phyloP scores from a whole-genome alignment of 1,284 basidiomycete species.

The Rhodotorula sp. region DNA sequence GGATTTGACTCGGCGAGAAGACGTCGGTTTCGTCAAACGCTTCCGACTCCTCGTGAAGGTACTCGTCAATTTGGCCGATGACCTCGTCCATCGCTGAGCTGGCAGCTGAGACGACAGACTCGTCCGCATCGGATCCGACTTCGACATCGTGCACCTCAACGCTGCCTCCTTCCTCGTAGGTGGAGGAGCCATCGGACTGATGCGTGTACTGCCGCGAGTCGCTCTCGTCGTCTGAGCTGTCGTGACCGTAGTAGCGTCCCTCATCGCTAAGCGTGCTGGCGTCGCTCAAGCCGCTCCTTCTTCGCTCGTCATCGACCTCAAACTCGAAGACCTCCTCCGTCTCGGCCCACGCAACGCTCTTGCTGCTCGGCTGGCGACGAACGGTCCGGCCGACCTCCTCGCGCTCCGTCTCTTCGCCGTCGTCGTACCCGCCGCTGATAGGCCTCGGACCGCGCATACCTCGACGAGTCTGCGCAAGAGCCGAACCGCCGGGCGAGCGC shows the following conservation, averaged over 20 bases:
- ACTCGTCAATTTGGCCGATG: slow-evolving; percentile 33
- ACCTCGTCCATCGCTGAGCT: slow-evolving; percentile 35
- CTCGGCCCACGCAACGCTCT: slow-evolving; percentile 41
- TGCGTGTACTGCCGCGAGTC: slow-evolving; percentile 8
- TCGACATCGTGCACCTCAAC: slow-evolving; percentile 22
- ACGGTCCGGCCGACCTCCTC: slow-evolving; percentile 17
- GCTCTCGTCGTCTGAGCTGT: slow-evolving; percentile 8
- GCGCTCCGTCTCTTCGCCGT: slow-evolving; percentile 21
- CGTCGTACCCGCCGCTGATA: slow-evolving; percentile 4
- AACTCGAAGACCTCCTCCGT: slow-evolving; percentile 42
- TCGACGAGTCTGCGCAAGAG: slow-evolving; percentile 16
- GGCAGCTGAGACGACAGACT: slow-evolving; percentile 25
- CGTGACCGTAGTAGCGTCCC: slow-evolving; percentile 9
- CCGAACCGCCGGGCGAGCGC: slow-evolving; percentile 5
- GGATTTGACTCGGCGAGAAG: slow-evolving; percentile 22
- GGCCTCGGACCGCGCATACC: slow-evolving; percentile 32
- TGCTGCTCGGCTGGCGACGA: slow-evolving; percentile 33
- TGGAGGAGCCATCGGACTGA: background rate
- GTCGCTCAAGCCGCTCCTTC: slow-evolving; percentile 32
- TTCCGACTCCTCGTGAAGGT: slow-evolving; percentile 16
- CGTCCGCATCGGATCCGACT: slow-evolving; percentile 22
- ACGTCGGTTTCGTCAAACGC: slow-evolving; percentile 10
- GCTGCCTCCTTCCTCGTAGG: slow-evolving; percentile 35
- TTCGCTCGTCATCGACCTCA: slow-evolving; percentile 35
- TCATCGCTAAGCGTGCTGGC: slow-evolving; percentile 27